Conservation (phyloP, 31 red algal species). For the Odonthalia washingtoniensis region DNA sequence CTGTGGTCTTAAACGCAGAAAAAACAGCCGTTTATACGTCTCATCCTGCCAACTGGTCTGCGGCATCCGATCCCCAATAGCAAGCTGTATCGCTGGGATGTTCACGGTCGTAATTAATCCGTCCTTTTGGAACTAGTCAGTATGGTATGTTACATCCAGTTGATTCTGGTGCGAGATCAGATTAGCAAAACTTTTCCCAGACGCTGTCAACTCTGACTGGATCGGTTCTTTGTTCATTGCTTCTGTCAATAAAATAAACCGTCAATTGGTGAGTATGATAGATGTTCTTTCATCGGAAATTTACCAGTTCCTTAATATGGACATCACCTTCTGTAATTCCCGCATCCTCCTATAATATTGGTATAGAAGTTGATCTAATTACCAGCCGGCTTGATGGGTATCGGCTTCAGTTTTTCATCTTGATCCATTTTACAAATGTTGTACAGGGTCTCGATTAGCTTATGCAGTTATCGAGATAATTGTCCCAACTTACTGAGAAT, state of each 20-base stretch:
- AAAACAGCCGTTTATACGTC: not conserved
- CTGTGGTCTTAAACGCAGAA: too few species aligned
- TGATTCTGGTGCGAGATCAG: not conserved
- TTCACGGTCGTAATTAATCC: conserved; percentile 4
- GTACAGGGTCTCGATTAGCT: not conserved
- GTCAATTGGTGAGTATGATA: not conserved
- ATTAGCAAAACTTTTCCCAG: not conserved
- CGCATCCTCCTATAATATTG: not conserved
- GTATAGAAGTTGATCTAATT: not conserved
- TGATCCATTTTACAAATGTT: not conserved
- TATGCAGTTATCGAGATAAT: not conserved
- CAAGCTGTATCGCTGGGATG: not conserved
- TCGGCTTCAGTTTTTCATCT: not conserved
- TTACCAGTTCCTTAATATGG: not conserved
- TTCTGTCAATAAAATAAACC: not conserved
- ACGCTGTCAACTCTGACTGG: not conserved
- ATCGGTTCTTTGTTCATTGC: conserved; percentile 10
- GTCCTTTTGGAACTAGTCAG: conserved; percentile 3
- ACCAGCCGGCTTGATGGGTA: not conserved
- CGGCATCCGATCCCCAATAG: conserved; percentile 28
- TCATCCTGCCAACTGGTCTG: not conserved
- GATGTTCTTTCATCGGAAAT: not conserved
- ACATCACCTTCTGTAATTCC: not conserved
- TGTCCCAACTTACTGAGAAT: too few species aligned
- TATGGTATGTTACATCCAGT: not conserved